phyloP scores from a whole-genome alignment of 371 early-diverging fungal species.

The Massospora cicadina region DNA sequence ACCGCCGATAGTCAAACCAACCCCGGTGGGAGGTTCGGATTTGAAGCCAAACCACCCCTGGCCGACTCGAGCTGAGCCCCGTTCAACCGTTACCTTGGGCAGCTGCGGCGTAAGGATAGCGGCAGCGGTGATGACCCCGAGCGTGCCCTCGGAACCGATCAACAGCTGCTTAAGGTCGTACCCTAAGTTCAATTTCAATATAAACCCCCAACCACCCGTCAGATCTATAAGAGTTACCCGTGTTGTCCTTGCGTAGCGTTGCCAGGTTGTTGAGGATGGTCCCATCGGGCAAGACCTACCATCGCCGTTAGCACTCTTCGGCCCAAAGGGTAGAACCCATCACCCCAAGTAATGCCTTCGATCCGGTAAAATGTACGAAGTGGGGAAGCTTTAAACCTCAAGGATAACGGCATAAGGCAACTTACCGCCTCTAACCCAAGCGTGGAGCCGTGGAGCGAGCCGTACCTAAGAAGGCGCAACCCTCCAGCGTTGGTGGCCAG shows the following conservation, averaged over 20 bases:
- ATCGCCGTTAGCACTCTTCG: slow-evolving; percentile 1
- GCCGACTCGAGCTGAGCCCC: background rate
- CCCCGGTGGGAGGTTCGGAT: too few species aligned
- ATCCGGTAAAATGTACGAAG: slow-evolving; percentile 2
- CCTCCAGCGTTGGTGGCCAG: slow-evolving; percentile 94
- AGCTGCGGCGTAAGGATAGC: slow-evolving; percentile 56
- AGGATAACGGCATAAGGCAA: background rate
- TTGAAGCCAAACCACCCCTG: background rate
- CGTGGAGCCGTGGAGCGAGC: slow-evolving; percentile 77
- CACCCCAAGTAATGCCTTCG: too few species aligned
- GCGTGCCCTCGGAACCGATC: slow-evolving; percentile 90
- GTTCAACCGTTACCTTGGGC: slow-evolving; percentile 25
- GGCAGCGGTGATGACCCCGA: slow-evolving; percentile 81
- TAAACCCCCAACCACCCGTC: too few species aligned
- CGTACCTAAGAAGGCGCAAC: slow-evolving; percentile 74
- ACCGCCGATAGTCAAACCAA: too few species aligned
- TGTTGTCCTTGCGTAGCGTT: slow-evolving; percentile 68
- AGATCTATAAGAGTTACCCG: slow-evolving; percentile 17
- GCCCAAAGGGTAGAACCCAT: too few species aligned
- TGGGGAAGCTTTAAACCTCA: background rate
- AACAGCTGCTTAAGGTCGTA: slow-evolving; percentile 89
- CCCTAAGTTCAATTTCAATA: slow-evolving; percentile 22
- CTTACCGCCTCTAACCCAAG: slow-evolving; percentile 62
- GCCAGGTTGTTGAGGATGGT: slow-evolving; percentile 62
- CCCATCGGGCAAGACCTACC: slow-evolving; percentile 73